These are phyloP conservation scores for Suillus clintonianus DNA, from an alignment of 768 basidiomycete genomes.

Conservation along the genomic window DNA sequence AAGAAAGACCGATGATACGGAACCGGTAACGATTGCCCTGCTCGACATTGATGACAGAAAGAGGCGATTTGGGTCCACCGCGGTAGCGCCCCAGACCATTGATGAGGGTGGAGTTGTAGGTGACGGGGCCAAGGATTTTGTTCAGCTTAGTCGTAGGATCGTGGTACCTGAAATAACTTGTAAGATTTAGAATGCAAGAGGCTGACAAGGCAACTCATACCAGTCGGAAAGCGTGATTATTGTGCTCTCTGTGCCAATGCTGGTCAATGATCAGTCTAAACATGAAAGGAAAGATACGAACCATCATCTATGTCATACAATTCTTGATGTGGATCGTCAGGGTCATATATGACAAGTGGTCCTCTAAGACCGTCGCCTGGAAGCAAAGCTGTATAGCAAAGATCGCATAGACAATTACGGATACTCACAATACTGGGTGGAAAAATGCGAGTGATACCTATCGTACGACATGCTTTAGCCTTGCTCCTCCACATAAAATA, in stretches of 20 bases:
- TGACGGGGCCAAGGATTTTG: constrained; percentile 14
- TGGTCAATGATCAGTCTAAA: not conserved
- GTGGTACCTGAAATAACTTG: constrained; percentile 26
- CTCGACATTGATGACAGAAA: constrained; percentile 41
- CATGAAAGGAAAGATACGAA: constrained; percentile 14
- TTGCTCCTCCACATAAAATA: not conserved
- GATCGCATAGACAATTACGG: constrained; percentile 19
- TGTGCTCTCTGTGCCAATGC: constrained; percentile 34
- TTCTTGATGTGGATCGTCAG: constrained; percentile 40
- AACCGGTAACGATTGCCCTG: constrained; percentile 42
- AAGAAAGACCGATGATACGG: constrained; percentile 37
- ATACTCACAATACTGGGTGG: constrained; percentile 40
- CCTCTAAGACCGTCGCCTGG: constrained; percentile 41
- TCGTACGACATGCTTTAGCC: constrained; percentile 8
- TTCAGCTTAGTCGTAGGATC: constrained; percentile 16
- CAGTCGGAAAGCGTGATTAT: constrained; percentile 48
- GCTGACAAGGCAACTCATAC: constrained; percentile 26
- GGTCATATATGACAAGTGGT: constrained; percentile 47
- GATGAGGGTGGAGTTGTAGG: constrained; percentile 42
- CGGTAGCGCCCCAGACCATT: constrained; percentile 45
- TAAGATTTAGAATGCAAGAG: not conserved
- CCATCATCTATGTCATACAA: constrained; percentile 52
- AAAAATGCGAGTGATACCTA: constrained; percentile 43
- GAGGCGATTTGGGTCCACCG: constrained; percentile 32
- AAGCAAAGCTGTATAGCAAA: not conserved